Base-by-base conservation (phyloP, 805 yeast species). In the Starmerella sirachaensis region DNA sequence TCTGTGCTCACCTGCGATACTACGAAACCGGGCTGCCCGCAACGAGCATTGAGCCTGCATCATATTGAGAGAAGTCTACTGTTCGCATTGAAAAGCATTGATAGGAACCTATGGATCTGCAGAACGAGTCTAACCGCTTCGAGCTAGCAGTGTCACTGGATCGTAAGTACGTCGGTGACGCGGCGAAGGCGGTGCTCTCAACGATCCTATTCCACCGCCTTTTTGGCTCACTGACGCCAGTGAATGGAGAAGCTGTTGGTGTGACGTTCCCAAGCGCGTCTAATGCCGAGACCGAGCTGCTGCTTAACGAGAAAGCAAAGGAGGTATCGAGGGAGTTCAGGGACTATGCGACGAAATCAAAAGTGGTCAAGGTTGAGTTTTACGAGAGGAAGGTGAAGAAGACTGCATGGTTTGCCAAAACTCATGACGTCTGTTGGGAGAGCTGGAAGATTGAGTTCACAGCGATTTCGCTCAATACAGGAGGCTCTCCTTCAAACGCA, bases 181-280 rank as follows among this genome's bases (percentile, higher is more conserved):
- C 72, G 7, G 55, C 73, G 12, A 67, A 64, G 50, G 76, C 77
- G 61, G 55, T 78, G 19, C 54, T 81, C 38, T 74, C 81, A 63
- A 62, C 81, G 2, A 72, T 80, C 14, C 70, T 80, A 53, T 80
- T 80, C 55, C 71, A 74, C 38, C 60, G 93, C 30, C 59, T 78
- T 19, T 73, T 81, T 52, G 88, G 86, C 0, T 66, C 76, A 1
- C 62, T 78, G 13, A 55, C 59, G 1, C 84, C 86, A 2, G 55
- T 60, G 12, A 66, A 71, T 4, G 57, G 60, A n/a, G 76, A 74
- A 44, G 72, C 74, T 35, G 55, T 70, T 8, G 76, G 69, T 13
- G 63, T 77, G 3, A 66, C 81, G 4, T 79, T 77, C 33, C 42
- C 51, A 5, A 19, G 21, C 6, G 39, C 44, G 16, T 33, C 37